Percentiles rank a stretch among this genome's conserved stretches.
phyloP scores from a whole-genome alignment of 257 asterid genomes.

The Solanum pinnatisectum region DNA sequence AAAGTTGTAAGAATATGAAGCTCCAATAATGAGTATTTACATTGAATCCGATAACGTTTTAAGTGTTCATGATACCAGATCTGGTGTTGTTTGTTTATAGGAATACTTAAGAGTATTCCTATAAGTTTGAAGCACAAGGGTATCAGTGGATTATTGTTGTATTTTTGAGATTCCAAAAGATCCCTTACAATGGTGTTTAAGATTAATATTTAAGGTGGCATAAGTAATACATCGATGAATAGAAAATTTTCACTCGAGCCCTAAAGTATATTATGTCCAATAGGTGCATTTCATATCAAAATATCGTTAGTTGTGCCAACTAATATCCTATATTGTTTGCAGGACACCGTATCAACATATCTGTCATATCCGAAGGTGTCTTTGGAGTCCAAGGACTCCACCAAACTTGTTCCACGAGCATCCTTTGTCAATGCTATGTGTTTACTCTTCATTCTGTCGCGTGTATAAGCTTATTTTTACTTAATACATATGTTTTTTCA shows the following conservation, averaged over 20 bases:
- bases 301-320: background rate
- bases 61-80: background rate
- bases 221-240: background rate
- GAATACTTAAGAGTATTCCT: too few relatives aligned
- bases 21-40: background rate
- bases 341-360: background rate
- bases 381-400: background rate
- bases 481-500: too few relatives aligned
- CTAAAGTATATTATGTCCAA: background rate
- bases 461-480: too few relatives aligned
- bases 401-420: background rate
- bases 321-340: background rate
- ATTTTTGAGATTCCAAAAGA: background rate
- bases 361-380: fast-evolving
- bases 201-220: background rate
- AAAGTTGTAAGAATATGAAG: background rate
- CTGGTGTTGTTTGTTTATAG: too few relatives aligned
- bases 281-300: background rate
- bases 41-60: background rate
- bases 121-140: background rate
- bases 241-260: background rate
- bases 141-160: background rate
- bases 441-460: too few relatives aligned
- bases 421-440: background rate
- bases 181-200: background rate